Percentiles rank a stretch among this genome's conserved stretches.
Conservation (phyloP, 129 eudicot genomes). For the Flaveria brownii region DNA sequence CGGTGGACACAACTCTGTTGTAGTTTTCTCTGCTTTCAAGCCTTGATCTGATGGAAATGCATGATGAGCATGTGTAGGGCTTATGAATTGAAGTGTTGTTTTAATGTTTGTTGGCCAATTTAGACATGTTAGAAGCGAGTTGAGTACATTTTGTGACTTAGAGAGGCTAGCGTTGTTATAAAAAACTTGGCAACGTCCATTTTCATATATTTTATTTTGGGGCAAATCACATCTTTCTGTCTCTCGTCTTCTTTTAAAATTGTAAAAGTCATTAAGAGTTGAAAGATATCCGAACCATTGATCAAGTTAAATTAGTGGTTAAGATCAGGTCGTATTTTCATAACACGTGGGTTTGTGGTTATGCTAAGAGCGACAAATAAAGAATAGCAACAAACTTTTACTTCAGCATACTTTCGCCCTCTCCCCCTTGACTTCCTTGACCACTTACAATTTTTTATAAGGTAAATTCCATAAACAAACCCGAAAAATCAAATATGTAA, state of each 20-base stretch:
- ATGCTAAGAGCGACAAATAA: too few species aligned
- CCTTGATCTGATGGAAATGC: constrained; percentile 42
- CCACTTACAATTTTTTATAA: too few species aligned
- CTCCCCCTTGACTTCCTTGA: too few species aligned
- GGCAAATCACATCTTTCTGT: constrained; percentile 5
- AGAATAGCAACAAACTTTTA: too few species aligned
- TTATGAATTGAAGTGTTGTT: constrained; percentile 28
- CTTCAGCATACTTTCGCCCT: too few species aligned
- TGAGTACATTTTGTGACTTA: constrained; percentile 41
- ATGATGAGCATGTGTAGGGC: constrained; percentile 8
- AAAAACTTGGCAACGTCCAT: neutral
- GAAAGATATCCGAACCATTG: too few species aligned
- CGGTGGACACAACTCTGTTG: constrained; percentile 96
- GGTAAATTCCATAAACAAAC: too few species aligned
- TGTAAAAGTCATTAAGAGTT: too few species aligned
- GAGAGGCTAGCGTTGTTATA: constrained; percentile 28
- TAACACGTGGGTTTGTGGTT: too few species aligned
- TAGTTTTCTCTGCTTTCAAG: constrained; percentile 90
- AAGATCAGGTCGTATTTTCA: too few species aligned
- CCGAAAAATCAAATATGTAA: too few species aligned
- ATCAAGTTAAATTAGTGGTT: too few species aligned
- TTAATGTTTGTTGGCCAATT: constrained; percentile 31
- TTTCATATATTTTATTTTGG: constrained; percentile 16
- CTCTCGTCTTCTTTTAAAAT: neutral
- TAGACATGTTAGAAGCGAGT: constrained; percentile 38